Base-by-base conservation (phyloP, 2,329 filamentous ascomycete species). In the Alternaria metachromatica region DNA sequence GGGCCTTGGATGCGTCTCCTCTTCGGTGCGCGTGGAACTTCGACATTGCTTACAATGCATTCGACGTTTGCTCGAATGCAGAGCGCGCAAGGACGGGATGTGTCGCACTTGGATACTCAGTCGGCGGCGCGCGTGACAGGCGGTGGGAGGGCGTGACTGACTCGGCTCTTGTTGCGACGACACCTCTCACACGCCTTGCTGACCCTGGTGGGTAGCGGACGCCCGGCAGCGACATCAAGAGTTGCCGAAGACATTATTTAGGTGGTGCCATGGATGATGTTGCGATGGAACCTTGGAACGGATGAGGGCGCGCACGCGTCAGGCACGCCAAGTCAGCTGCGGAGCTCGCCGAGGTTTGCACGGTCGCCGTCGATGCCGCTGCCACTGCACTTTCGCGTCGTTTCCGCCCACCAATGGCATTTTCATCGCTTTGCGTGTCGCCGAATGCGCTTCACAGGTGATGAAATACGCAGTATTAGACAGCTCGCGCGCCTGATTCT, bases 81-180 rank as follows among this genome's bases (percentile, higher is more conserved):
- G 2, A 79, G 65, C 4, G 76, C 75, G 64, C 78, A 80, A 53
- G 78, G 77, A 2, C 78, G 68, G 49, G 72, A 77, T 5, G 63
- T 65, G 53, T 80, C 78, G 55, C 78, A 80, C 77, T 80, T 53
- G n/a, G 25, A 21, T 44, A 23, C 26, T 50, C 30, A 50, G 59
- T 51, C 21, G 20, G 26, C 26, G 46, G 50, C 30, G 37, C 43
- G 30, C 30, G 13, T 18, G 13, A 30, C 30, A 12, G n/a, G 20
- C 28, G 41, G 28, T 25, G 45, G 18, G 11, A 51, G 33, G n/a
- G 43, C 18, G 48, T 25, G 37, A 65, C 59, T 63, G 11, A 65
- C 65, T 55, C 62, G 46, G 37, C 59, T 65, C 21, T 67, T 65
- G 28, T 65, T 62, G 41, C 59, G 60, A 33, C 59, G 65, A 25